Base-by-base conservation (phyloP, 2,329 filamentous ascomycete species). In the Curvularia hawaiiensis region DNA sequence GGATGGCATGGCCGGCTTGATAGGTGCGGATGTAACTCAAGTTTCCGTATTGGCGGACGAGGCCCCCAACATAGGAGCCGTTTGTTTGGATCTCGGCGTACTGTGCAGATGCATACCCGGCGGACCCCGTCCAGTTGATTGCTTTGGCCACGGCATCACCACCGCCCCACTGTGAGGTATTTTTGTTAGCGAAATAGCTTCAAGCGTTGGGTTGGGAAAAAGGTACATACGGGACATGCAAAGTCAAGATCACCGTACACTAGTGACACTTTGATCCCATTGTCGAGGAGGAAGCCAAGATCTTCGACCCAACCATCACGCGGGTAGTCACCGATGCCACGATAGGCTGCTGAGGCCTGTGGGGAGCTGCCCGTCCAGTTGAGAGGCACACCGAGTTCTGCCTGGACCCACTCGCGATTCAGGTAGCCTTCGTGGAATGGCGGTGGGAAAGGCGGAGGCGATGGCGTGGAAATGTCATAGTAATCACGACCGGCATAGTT, bases 261-360 rank as follows among this genome's bases (percentile, higher is more conserved):
- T 4, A 69, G 53, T 7, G 65, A 64, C 11, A 67, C 59, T 48
- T 68, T 67, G 51, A 64, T 61, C 8, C 61, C 62, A 18, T 58
- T 76, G 57, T 86, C 83, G 9, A 87, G 78, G 2, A 87, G 73
- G 54, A 80, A 82, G 3, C 74, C 78, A 0, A 83, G 61, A 49
- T 79, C 75, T 30, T 68, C 63, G 2, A 82, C 72, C 20, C 82
- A 75, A 16, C 76, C 75, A 52, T 79, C 78, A 4, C 75, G 73
- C 3, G 80, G 75, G 2, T 77, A 70, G 58, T 81, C 80, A 63
- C 83, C 80, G 16, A 62, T 67, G 22, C 48, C 41, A 26, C 61
- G 59, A n/a, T 67, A 67, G n/a, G 63, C 63, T 35, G 56, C 52
- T 1, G 58, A 66, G 10, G 63, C 61, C 41, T 67, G 58, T 1